Percentiles rank a stretch among this genome's conserved stretches.
phyloP scores from a whole-genome alignment of 805 yeast genomes.

The Lipomyces starkeyi region DNA sequence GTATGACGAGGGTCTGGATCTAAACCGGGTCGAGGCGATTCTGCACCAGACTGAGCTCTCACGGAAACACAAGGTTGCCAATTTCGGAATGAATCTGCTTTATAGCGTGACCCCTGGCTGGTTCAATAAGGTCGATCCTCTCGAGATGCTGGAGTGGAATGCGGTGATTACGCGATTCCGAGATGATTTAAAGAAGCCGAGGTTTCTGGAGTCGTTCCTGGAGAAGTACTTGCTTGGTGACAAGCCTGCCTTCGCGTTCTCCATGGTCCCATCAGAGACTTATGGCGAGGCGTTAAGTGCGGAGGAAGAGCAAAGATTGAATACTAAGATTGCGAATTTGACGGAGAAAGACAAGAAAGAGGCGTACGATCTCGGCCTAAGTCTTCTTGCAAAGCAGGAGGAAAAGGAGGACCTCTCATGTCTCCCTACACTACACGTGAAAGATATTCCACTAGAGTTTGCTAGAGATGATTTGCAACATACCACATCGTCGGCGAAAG shows the following conservation, averaged over 20 bases:
- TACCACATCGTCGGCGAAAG: constrained; percentile 46
- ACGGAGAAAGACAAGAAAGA: constrained; percentile 61
- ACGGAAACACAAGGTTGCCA: constrained; percentile 85
- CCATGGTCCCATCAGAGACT: constrained; percentile 71
- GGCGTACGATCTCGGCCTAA: constrained; percentile 65
- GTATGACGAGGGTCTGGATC: constrained; percentile 55
- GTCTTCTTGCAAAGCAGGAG: constrained; percentile 67
- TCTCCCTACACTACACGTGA: constrained; percentile 75
- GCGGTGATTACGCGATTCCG: constrained; percentile 64
- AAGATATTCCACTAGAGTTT: constrained; percentile 71
- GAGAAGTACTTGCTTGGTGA: constrained; percentile 55
- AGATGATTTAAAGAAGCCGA: constrained; percentile 63
- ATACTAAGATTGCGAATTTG: constrained; percentile 52
- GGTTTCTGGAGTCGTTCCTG: constrained; percentile 65
- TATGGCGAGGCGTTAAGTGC: constrained; percentile 57
- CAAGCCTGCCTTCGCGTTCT: constrained; percentile 69
- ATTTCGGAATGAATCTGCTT: constrained; percentile 82
- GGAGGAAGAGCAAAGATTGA: constrained; percentile 65
- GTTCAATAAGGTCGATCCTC: constrained; percentile 81
- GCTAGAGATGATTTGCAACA: constrained; percentile 45
- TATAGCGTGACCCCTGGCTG: constrained; percentile 81
- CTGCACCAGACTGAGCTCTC: constrained; percentile 85
- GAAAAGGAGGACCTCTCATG: constrained; percentile 74
- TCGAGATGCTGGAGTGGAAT: constrained; percentile 70
- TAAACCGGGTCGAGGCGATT: constrained; percentile 76